These are phyloP conservation scores for Paramecium caudatum DNA, from an alignment of 73 alveolate genomes.

Conservation along the genomic window DNA sequence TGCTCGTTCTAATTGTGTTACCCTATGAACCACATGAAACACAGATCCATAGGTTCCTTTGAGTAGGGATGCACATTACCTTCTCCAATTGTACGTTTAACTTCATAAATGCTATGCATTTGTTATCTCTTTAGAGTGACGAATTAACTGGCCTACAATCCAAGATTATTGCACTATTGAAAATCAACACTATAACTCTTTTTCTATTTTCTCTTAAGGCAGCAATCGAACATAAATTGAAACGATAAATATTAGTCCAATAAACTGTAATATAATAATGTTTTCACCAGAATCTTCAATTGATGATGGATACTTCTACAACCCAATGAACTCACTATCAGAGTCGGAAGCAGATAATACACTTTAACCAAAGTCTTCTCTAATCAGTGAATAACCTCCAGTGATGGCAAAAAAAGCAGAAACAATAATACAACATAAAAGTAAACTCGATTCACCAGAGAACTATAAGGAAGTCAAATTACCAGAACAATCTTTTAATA, in stretches of 20 bases:
- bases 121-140: too few relatives aligned
- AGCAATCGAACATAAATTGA: too few relatives aligned
- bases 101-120: too few relatives aligned
- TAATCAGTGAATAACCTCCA: constrained; percentile 38
- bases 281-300: constrained; percentile 45
- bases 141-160: too few relatives aligned
- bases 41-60: constrained; percentile 41
- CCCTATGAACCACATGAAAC: not conserved
- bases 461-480: constrained; percentile 22
- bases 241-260: too few relatives aligned
- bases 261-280: too few relatives aligned
- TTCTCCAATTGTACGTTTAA: too few relatives aligned
- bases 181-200: too few relatives aligned
- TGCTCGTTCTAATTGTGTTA: constrained; percentile 67
- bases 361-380: not conserved
- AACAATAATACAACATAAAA: not conserved
- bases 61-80: too few relatives aligned
- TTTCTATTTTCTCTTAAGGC: too few relatives aligned
- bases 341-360: constrained; percentile 15
- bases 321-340: constrained; percentile 35
- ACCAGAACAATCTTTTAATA: constrained; percentile 20
- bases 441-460: not conserved
- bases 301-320: constrained; percentile 25
- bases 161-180: too few relatives aligned
- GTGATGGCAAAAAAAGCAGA: constrained; percentile 22